Evolutionary conservation across 768 basidiomycete species (phyloP), one percentile per base, ranked within the genome.

Genomic region (Panus rudis): DNA sequence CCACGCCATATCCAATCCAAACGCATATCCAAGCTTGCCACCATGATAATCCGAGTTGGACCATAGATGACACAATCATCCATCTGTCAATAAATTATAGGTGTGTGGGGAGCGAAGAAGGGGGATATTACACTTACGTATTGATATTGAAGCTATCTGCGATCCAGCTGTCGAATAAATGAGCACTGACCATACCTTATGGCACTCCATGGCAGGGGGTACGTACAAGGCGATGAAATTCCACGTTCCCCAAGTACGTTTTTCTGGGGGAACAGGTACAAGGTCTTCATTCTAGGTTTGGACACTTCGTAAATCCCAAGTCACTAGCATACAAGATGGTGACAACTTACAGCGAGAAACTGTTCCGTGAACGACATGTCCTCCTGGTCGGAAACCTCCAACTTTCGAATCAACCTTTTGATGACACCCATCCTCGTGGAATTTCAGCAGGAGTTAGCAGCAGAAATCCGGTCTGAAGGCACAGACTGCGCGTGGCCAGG

Each of bases 1-100:
- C 55, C 3, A 60, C 39, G 14, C 52, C 52, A 35, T 66, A 63
- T 14, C 62, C 64, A 26, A 83, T 50, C 81, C 79, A 84, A 11
- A 83, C 81, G 46, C 81, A 87, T 41, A 90, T 70, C 83, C 87
- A 85, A 13, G 87, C 80, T 58, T 88, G 82, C 84, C 84, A 89
- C 84, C 84, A 88, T 0, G 80, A 80, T 23, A 88, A 70, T 3
- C 81, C 81, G 22, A 78, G 62, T 48, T 81, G 75, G 24, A 81
- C 72, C 83, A 86, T 84, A 11, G 81, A 79, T 22, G 81, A 83
- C 0, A 73, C 81, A 46, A 85, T 84, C 81, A 81, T 81, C 82
- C 79, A 84, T 46, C 79, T 83, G 42, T n/a, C 41, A 45, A 33
- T 26, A 25, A 34, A 24, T 7, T 32, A 16, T 26, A 26, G 14